Evolutionary conservation across 2,329 filamentous ascomycete species (phyloP), one percentile per base, ranked within the genome.

Genomic region (Chrysosporium keratinophilum): DNA sequence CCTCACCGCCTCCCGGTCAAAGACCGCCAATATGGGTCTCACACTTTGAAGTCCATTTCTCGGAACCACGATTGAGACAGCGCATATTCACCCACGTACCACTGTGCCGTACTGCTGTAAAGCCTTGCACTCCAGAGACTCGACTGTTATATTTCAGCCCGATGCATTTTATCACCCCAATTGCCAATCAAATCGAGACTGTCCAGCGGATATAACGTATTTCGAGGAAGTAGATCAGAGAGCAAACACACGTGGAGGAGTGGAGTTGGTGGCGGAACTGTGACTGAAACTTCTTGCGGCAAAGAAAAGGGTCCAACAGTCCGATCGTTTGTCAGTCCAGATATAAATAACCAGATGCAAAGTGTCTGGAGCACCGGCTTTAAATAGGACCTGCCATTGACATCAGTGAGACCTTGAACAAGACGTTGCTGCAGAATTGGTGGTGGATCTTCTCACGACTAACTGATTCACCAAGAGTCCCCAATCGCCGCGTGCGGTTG

Each of bases 211-310:
- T 19, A 42, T 31, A 40, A 41, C 50, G 33, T 40, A 31, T 41
- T 46, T 5, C 28, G 20, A 17, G 35, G n/a, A 44, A 31, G 34
- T 40, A 39, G 34, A 52, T 46, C 33, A 10, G 17, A 52, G n/a
- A 46, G 41, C 50, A 52, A 43, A 42, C 37, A 54, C 37, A 54
- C 51, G 51, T 54, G 51, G 51, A 46, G 41, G 17, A 54, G 51
- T 54, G 51, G 43, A 54, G 44, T 49, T 54, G 51, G 51, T 54
- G 51, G 51, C 51, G 45, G 51, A 48, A 48, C 23, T 43, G 23
- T 17, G 44, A 43, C 39, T 49, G 51, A 49, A 49, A 54, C 43
- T 43, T 43, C 34, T 49, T 15, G 23, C 50, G 31, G 44, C 20
- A 33, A 23, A 7, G 23, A 35, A 42, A 48, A 45, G 33, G 41